Evolutionary conservation across 768 basidiomycete genomes (phyloP).

Genomic region (Serendipita sp.): DNA sequence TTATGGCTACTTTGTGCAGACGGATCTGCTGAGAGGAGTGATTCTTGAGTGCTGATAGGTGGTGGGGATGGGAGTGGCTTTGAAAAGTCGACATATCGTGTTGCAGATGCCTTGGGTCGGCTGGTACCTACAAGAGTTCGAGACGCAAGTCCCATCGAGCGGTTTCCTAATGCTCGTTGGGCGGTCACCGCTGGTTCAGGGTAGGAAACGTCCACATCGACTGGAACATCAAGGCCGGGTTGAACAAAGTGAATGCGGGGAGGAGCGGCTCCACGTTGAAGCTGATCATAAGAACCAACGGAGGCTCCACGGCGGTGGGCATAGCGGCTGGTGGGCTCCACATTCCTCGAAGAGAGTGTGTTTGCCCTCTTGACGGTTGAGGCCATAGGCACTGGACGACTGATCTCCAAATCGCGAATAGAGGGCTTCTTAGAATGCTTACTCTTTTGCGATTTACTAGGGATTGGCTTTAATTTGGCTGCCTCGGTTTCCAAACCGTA

Average conservation of each 20-base stretch:
- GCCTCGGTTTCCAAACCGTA: neutral
- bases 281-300: neutral
- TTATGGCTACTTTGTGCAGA: neutral
- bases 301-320: neutral
- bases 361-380: neutral
- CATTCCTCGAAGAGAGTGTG: neutral
- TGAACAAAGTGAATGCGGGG: neutral
- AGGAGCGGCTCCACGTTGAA: neutral
- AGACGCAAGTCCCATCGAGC: neutral
- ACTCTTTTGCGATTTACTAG: neutral
- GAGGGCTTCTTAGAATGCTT: neutral
- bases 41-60: neutral
- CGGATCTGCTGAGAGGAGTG: neutral
- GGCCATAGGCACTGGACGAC: neutral
- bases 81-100: neutral
- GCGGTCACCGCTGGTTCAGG: neutral
- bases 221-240: neutral
- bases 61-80: neutral
- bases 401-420: neutral
- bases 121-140: slow-evolving; percentile 2
- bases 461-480: neutral
- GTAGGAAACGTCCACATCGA: neutral
- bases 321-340: neutral
- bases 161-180: neutral
- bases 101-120: neutral